A percentile compares a stretch with the other conserved stretches of the same genome.
phyloP scores from a whole-genome alignment of 495 filamentous ascomycete species.

The Xylaria bambusicola region DNA sequence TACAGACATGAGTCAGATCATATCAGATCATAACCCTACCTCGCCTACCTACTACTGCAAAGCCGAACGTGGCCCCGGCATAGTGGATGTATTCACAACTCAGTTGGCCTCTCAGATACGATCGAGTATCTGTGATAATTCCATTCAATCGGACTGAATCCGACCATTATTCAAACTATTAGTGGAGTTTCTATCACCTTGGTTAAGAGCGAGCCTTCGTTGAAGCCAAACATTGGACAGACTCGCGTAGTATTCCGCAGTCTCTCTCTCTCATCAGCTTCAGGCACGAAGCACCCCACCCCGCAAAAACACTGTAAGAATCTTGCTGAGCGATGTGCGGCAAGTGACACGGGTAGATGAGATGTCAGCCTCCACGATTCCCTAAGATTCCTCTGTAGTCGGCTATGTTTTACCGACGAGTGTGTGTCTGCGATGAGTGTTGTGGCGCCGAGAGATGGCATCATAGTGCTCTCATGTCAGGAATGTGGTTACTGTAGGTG shows the following conservation, averaged over 20 bases:
- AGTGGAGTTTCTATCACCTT: no score
- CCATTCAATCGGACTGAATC: no score
- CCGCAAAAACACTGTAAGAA: background rate
- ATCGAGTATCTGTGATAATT: background rate
- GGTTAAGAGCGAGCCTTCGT: no score
- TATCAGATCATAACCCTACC: background rate
- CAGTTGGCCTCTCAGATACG: background rate
- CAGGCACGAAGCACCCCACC: background rate
- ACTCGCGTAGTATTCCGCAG: background rate
- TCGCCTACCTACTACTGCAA: background rate
- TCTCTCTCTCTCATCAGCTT: background rate
- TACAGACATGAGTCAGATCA: constrained; percentile 6
- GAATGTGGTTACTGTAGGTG: no score
- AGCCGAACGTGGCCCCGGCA: background rate
- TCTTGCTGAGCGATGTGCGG: background rate
- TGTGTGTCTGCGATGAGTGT: background rate
- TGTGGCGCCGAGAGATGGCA: constrained; percentile 1
- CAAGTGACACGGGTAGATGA: background rate
- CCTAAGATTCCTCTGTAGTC: background rate
- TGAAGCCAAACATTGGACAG: no score
- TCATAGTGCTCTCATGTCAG: background rate
- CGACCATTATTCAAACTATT: background rate
- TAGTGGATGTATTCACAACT: background rate
- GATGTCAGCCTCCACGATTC: background rate
- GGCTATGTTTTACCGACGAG: background rate